Evolutionary conservation across 2,329 filamentous ascomycete species (phyloP).

Genomic region (Coniochaeta hoffmannii): DNA sequence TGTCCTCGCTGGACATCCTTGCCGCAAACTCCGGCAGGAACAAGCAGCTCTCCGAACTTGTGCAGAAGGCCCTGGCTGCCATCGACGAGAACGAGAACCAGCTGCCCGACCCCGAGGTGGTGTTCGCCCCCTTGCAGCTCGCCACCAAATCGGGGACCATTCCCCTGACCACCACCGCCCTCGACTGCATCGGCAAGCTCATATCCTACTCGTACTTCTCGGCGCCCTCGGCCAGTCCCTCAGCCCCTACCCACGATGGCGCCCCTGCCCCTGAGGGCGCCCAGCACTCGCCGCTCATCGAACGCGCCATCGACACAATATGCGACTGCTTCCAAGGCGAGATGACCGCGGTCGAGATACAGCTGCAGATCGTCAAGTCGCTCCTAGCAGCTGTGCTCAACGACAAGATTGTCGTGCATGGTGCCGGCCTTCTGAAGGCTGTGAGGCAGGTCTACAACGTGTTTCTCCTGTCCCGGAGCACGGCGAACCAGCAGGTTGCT

Average conservation of each 20-base stretch:
- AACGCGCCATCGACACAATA: conserved; percentile 96
- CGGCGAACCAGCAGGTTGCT: conserved; percentile 91
- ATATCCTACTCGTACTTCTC: conserved; percentile 99
- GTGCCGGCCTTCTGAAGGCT: conserved; percentile 89
- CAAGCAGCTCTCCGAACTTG: conserved; percentile 74
- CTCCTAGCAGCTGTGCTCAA: conserved; percentile 91
- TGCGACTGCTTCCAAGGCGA: conserved; percentile 99
- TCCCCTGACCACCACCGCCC: conserved; percentile 76
- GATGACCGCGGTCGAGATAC: conserved; percentile 82
- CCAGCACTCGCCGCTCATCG: conserved; percentile 69
- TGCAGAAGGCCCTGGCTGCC: conserved; percentile 73
- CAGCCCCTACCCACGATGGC: conserved; percentile 36
- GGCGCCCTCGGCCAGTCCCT: conserved; percentile 45
- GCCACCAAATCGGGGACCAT: conserved; percentile 83
- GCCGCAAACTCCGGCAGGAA: conserved; percentile 79
- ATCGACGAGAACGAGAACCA: conserved; percentile 79
- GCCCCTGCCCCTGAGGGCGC: conserved; percentile 22
- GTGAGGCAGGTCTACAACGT: conserved; percentile 99
- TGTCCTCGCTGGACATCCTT: conserved; percentile 88
- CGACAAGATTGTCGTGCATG: conserved; percentile 98
- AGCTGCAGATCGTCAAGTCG: conserved; percentile 97
- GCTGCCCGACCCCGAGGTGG: conserved; percentile 79
- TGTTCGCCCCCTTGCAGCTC: conserved; percentile 85
- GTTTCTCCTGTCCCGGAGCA: conserved; percentile 89
- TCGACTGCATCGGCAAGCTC: conserved; percentile 97